Conservation (phyloP, 495 filamentous ascomycete species). For the Aspergillus leporis region DNA sequence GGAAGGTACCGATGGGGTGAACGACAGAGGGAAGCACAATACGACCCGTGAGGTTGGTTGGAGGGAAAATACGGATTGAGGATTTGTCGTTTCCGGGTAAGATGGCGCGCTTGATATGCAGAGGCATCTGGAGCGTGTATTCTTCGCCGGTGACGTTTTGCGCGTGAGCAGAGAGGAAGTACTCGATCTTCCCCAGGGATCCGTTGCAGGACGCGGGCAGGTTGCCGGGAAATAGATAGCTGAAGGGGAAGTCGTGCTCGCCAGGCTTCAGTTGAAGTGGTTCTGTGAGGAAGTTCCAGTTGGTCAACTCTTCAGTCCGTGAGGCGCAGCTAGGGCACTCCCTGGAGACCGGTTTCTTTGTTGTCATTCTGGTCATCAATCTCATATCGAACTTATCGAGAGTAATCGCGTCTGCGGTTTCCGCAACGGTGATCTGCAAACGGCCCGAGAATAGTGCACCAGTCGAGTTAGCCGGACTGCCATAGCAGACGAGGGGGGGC, state of each 20-base stretch:
- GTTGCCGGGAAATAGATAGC: constrained; percentile 81
- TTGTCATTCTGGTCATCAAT: constrained; percentile 64
- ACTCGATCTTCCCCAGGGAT: constrained; percentile 70
- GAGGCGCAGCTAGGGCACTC: constrained; percentile 77
- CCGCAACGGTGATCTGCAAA: constrained; percentile 68
- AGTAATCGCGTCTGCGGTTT: constrained; percentile 53
- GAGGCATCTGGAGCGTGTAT: constrained; percentile 61
- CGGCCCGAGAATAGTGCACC: constrained; percentile 89
- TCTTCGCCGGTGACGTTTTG: constrained; percentile 58
- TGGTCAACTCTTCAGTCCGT: constrained; percentile 68
- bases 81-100: constrained; percentile 69
- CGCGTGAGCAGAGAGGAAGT: constrained; percentile 76
- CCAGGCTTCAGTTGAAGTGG: constrained; percentile 62
- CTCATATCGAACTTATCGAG: constrained; percentile 69
- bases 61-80: constrained; percentile 91
- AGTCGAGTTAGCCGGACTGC: constrained; percentile 68
- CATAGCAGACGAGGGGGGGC: constrained; percentile 84
- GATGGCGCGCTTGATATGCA: constrained; percentile 77
- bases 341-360: constrained; percentile 73
- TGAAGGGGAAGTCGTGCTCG: constrained; percentile 85
- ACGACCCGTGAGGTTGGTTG: constrained; percentile 84
- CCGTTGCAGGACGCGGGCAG: constrained; percentile 81
- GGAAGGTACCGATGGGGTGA: constrained; percentile 84
- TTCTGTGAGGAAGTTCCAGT: constrained; percentile 76
- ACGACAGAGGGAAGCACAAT: constrained; percentile 79